Percentiles rank a stretch among this genome's conserved stretches.
Conservation (phyloP, 257 asterid species). For the Nicotiana undulata region DNA sequence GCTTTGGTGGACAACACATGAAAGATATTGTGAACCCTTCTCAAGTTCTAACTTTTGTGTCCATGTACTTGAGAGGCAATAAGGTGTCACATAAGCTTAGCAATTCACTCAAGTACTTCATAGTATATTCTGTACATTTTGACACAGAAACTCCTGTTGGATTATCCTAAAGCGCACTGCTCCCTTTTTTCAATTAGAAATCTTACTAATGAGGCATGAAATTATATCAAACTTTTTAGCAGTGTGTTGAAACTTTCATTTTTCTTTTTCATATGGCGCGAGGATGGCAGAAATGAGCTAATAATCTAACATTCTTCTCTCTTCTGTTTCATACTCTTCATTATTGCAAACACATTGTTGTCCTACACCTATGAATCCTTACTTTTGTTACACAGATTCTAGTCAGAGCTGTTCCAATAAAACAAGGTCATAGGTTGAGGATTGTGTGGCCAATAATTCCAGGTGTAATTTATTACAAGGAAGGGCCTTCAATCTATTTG, state of each 20-base stretch:
- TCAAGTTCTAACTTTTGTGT: background rate
- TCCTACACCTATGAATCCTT: background rate
- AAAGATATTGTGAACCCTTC: background rate
- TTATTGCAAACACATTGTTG: background rate
- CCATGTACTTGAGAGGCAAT: background rate
- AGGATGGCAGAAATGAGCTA: background rate
- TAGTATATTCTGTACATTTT: background rate
- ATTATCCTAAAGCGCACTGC: background rate
- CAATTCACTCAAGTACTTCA: background rate
- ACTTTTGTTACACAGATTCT: constrained; percentile 56
- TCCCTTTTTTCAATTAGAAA: background rate
- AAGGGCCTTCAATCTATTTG: constrained; percentile 77
- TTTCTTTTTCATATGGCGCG: background rate
- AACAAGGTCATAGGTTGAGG: constrained; percentile 88
- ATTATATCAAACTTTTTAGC: background rate
- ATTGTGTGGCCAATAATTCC: constrained; percentile 88
- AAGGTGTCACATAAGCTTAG: background rate
- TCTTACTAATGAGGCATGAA: background rate
- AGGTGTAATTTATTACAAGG: constrained; percentile 67
- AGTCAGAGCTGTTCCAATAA: constrained; percentile 84
- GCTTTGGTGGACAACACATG: background rate
- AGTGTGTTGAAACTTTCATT: background rate
- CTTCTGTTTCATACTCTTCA: background rate
- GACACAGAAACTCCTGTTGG: background rate
- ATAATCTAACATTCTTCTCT: background rate